Evolutionary conservation across 176 grass and related monocot species (phyloP).

Genomic region (Pharus latifolius): DNA sequence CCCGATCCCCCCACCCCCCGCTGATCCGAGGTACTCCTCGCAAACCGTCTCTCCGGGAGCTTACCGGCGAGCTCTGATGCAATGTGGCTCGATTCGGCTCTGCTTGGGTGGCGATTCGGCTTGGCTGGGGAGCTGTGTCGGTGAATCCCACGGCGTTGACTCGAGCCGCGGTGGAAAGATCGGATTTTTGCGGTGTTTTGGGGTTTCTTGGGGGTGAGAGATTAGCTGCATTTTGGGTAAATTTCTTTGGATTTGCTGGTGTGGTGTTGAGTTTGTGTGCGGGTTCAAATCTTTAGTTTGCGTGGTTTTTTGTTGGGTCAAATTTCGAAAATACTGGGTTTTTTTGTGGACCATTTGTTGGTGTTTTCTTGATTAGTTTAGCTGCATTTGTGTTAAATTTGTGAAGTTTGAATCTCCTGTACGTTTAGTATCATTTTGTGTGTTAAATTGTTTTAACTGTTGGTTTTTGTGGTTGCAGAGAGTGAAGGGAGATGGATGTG

Average conservation of each 20-base stretch:
- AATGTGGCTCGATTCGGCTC: slow-evolving; percentile 42
- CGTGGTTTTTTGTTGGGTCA: slow-evolving; percentile 2
- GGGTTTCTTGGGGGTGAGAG: slow-evolving; percentile 10
- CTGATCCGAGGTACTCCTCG: slow-evolving; percentile 8
- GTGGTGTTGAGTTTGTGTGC: neutral
- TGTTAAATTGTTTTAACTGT: slow-evolving; percentile 17
- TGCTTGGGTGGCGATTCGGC: slow-evolving; percentile 8
- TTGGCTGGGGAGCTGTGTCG: neutral
- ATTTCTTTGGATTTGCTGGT: neutral
- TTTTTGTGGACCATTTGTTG: neutral
- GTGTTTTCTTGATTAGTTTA: neutral
- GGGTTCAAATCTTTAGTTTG: neutral
- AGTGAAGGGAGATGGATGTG: slow-evolving; percentile 44
- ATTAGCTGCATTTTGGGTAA: slow-evolving; percentile 14
- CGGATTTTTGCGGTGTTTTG: slow-evolving; percentile 29
- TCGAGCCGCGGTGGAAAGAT: slow-evolving; percentile 2
- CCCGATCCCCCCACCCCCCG: neutral
- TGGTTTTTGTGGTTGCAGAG: slow-evolving; percentile 17
- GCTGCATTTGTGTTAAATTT: neutral
- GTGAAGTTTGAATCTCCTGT: neutral
- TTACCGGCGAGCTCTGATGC: neutral
- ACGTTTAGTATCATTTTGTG: neutral
- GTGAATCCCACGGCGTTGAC: slow-evolving; percentile 26
- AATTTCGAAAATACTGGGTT: slow-evolving; percentile 9
- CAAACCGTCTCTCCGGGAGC: neutral